A percentile compares a stretch with the other conserved stretches of the same genome.
These are phyloP conservation scores for Avena eriantha DNA, from an alignment of 176 grass and related monocot genomes.

Conservation along the genomic window DNA sequence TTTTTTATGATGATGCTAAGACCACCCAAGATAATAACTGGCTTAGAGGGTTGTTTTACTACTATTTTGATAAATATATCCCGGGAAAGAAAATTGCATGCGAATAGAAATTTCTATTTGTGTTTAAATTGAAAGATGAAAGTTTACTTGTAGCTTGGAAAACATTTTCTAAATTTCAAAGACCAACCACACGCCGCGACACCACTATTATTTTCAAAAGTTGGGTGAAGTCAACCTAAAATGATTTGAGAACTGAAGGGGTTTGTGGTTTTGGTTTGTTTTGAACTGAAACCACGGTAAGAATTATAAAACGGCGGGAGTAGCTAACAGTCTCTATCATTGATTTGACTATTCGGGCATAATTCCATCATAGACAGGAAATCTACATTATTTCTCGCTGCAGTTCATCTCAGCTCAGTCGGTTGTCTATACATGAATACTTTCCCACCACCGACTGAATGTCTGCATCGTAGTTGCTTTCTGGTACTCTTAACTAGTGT, in stretches of 20 bases:
- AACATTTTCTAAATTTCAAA: neutral
- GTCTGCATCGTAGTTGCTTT: conserved; percentile 17
- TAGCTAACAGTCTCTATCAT: neutral
- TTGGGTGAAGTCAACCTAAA: neutral
- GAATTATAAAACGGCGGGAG: no score
- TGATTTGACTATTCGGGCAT: neutral
- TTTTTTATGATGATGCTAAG: neutral
- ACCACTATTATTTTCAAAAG: neutral
- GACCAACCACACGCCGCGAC: neutral
- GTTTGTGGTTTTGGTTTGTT: no score
- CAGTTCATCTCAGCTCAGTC: neutral
- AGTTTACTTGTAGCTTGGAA: neutral
- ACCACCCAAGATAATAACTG: neutral
- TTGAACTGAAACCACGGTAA: no score
- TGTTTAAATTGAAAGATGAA: neutral
- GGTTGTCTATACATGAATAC: neutral
- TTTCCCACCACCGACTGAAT: conserved; percentile 19
- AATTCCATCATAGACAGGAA: neutral
- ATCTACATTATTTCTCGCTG: neutral
- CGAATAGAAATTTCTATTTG: neutral
- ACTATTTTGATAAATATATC: neutral
- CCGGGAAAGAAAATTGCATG: neutral
- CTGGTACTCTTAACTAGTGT: neutral
- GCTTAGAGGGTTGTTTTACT: neutral
- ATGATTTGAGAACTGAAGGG: neutral